Conservation (phyloP, 331 rosid species). For the Dryas integrifolia region DNA sequence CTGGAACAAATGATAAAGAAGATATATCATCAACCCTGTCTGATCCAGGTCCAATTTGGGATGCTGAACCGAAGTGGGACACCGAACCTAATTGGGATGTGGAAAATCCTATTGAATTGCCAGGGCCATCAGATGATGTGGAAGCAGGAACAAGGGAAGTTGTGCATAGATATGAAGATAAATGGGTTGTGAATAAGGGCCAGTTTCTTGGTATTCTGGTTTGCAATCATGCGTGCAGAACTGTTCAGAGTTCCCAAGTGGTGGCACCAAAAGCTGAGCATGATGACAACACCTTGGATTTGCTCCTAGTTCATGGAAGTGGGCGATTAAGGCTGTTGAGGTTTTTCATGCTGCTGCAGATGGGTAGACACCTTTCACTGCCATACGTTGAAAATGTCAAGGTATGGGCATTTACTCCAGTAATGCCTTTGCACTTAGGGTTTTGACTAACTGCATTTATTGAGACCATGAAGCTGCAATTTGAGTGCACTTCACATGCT, state of each 20-base stretch:
- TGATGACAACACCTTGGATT: conserved; percentile 77
- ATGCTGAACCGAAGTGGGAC: conserved; percentile 97
- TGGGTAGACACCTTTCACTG: conserved; percentile 90
- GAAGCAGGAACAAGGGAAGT: conserved; percentile 64
- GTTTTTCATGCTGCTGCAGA: conserved; percentile 88
- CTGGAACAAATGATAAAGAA: conserved; percentile 75
- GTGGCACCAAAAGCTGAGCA: conserved; percentile 93
- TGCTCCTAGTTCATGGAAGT: conserved; percentile 84
- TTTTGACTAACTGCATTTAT: conserved; percentile 2
- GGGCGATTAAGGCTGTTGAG: conserved; percentile 83
- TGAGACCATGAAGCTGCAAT: not conserved
- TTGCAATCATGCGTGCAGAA: conserved; percentile 96
- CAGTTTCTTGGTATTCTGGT: conserved; percentile 86
- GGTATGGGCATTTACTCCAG: conserved; percentile 46
- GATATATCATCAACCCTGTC: conserved; percentile 94
- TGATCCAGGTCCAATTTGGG: conserved; percentile 99
- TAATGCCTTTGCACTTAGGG: conserved; percentile 1
- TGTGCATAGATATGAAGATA: conserved; percentile 56
- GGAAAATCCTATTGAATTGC: conserved; percentile 87
- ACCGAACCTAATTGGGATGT: conserved; percentile 77
- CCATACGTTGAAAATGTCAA: conserved; percentile 92
- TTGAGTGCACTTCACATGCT: conserved; percentile 19
- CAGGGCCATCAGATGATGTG: conserved; percentile 68
- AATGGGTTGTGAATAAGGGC: conserved; percentile 79
- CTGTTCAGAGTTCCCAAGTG: conserved; percentile 93